Conservation (phyloP, 1,284 basidiomycete species). For the Ceratorhiza oryzae-sativae region DNA sequence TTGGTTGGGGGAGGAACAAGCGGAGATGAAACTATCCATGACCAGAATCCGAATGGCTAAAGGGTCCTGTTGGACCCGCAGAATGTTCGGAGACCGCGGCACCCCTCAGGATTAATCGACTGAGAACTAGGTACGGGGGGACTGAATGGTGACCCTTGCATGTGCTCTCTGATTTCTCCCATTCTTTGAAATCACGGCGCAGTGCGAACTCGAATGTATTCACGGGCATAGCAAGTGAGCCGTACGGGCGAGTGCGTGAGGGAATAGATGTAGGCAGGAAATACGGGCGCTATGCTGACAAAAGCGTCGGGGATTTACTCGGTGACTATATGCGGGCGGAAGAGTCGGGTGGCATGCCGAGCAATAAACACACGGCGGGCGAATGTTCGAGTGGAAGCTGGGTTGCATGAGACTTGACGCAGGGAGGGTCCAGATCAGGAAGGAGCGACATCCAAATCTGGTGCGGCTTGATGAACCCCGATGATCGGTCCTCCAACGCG, state of each 20-base stretch:
- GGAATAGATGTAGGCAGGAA: neutral
- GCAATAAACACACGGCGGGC: slow-evolving; percentile 1
- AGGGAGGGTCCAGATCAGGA: slow-evolving; percentile 6
- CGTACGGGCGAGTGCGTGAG: too few species aligned
- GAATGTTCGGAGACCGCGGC: slow-evolving; percentile 2
- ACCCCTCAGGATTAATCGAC: slow-evolving; percentile 2
- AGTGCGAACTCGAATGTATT: neutral
- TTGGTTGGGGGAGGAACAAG: neutral
- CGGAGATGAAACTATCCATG: neutral
- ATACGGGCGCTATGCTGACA: neutral
- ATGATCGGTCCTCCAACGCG: slow-evolving; percentile 4
- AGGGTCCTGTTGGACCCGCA: neutral
- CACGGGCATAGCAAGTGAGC: neutral
- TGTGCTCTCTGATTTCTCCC: neutral
- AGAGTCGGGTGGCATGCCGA: neutral
- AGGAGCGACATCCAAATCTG: neutral
- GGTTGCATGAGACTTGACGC: neutral
- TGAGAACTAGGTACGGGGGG: neutral
- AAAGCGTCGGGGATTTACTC: neutral
- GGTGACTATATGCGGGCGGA: slow-evolving; percentile 3
- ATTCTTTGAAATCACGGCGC: neutral
- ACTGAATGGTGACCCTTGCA: slow-evolving; percentile 10
- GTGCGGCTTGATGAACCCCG: neutral
- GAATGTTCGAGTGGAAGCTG: slow-evolving; percentile 2
- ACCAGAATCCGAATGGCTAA: neutral